Evolutionary conservation across 2,329 filamentous ascomycete species (phyloP).

Genomic region (Kalaharituber pfeilii): DNA sequence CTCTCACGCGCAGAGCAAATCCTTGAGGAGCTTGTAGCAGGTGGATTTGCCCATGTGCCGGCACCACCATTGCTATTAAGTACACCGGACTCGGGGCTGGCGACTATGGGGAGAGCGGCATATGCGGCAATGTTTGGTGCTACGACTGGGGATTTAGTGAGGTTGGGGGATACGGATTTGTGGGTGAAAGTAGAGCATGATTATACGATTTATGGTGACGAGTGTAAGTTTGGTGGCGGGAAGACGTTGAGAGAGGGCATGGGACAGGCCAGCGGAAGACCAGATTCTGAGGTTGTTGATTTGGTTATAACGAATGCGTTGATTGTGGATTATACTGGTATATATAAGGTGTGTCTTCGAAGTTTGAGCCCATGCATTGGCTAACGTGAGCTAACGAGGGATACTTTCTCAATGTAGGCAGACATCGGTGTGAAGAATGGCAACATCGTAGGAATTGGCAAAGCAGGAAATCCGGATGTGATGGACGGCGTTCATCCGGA

Average conservation of each 20-base stretch:
- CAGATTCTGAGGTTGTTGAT: slow-evolving; percentile 57
- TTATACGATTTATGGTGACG: slow-evolving; percentile 68
- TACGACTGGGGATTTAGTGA: slow-evolving; percentile 69
- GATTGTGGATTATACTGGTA: slow-evolving; percentile 77
- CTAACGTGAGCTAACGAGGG: no score
- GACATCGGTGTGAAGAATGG: slow-evolving; percentile 89
- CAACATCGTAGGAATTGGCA: slow-evolving; percentile 72
- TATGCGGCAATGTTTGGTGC: slow-evolving; percentile 87
- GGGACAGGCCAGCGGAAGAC: slow-evolving; percentile 70
- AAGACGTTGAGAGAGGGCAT: slow-evolving; percentile 91
- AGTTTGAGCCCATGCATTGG: not conserved
- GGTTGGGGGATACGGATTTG: slow-evolving; percentile 66
- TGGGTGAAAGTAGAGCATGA: slow-evolving; percentile 87
- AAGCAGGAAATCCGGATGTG: slow-evolving; percentile 90
- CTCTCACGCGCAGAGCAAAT: slow-evolving; percentile 46
- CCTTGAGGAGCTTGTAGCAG: slow-evolving; percentile 45
- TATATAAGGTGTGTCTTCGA: slow-evolving; percentile 55
- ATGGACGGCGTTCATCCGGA: slow-evolving; percentile 71
- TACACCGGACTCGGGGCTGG: not conserved
- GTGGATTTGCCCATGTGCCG: slow-evolving; percentile 60
- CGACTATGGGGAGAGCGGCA: slow-evolving; percentile 45
- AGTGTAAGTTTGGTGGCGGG: slow-evolving; percentile 87
- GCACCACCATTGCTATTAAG: slow-evolving; percentile 43
- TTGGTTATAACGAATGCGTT: slow-evolving; percentile 78
- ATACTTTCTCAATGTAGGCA: slow-evolving; percentile 32